These are phyloP conservation scores for Pythium dissimile DNA, from an alignment of 352 stramenopile genomes.

Conservation along the genomic window DNA sequence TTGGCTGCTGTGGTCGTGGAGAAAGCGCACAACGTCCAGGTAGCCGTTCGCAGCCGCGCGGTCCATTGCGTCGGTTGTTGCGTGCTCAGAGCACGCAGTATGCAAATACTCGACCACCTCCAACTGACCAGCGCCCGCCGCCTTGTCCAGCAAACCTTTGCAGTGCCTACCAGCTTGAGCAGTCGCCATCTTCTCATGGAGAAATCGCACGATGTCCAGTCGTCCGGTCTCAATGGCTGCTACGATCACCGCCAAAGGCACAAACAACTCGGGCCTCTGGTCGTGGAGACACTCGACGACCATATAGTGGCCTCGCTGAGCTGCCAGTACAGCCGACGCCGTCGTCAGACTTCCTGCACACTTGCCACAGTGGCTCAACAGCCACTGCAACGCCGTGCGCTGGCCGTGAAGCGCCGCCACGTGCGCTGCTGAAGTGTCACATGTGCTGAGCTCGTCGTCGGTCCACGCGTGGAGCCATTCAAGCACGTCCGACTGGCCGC, in stretches of 20 bases:
- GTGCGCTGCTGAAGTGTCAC: neutral
- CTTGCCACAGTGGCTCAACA: neutral
- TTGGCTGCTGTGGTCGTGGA: conserved; percentile 11
- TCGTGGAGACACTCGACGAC: conserved; percentile 6
- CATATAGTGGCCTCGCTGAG: neutral
- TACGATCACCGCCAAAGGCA: neutral
- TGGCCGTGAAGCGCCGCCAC: neutral
- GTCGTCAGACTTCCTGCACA: neutral
- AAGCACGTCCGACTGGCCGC: neutral
- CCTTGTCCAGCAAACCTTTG: conserved; percentile 12
- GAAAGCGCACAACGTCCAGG: conserved; percentile 10
- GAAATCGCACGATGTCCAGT: conserved; percentile 11
- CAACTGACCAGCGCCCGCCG: conserved; percentile 6
- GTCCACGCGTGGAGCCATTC: conserved; percentile 5
- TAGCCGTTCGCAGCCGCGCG: conserved; percentile 25
- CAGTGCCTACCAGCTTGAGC: neutral
- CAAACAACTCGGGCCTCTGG: conserved; percentile 2
- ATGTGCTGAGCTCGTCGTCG: neutral
- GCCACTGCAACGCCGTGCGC: conserved; percentile 6
- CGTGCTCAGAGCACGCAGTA: neutral
- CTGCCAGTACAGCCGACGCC: neutral
- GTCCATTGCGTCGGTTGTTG: conserved; percentile 22
- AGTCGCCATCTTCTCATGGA: neutral
- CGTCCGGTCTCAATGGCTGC: neutral
- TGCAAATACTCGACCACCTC: conserved; percentile 16